Conservation (phyloP, 768 basidiomycete species). For the Boletus pseudo-olivaceus region DNA sequence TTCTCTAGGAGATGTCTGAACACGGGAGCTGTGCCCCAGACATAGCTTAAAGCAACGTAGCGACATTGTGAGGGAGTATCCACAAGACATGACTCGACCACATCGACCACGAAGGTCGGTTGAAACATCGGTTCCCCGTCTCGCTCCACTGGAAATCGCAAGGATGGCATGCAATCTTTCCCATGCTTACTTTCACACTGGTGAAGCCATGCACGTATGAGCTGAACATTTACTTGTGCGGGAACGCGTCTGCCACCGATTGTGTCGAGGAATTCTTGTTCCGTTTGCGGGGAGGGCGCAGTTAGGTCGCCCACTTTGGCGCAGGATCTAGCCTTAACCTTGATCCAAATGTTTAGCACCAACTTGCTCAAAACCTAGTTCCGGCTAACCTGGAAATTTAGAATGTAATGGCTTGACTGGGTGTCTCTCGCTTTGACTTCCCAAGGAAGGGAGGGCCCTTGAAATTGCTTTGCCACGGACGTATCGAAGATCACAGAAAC, state of each 20-base stretch:
- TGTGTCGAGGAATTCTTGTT: background rate
- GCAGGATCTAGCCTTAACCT: conserved; percentile 5
- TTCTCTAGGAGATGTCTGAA: conserved; percentile 9
- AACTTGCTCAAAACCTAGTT: background rate
- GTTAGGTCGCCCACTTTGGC: background rate
- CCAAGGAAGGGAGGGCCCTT: conserved; percentile 11
- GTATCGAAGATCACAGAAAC: conserved; percentile 2
- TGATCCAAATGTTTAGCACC: background rate
- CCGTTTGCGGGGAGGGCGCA: background rate
- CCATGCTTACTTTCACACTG: conserved; percentile 13
- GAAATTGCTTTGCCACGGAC: too few relatives aligned
- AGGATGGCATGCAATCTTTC: conserved; percentile 1
- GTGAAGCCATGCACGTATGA: conserved; percentile 15
- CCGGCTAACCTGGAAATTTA: conserved; percentile 7
- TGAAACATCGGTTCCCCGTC: background rate
- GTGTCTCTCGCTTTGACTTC: background rate
- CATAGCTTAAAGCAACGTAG: conserved; percentile 24
- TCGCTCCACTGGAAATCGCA: background rate
- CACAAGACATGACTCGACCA: conserved; percentile 13
- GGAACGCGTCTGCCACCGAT: conserved; percentile 11
- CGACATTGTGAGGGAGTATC: conserved; percentile 18
- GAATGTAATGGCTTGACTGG: background rate
- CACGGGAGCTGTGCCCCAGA: conserved; percentile 14
- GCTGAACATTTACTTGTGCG: background rate
- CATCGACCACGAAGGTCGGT: conserved; percentile 13